These are phyloP conservation scores for Chrysoporthe deuterocubensis DNA, from an alignment of 2,329 filamentous ascomycete genomes.

Conservation along the genomic window DNA sequence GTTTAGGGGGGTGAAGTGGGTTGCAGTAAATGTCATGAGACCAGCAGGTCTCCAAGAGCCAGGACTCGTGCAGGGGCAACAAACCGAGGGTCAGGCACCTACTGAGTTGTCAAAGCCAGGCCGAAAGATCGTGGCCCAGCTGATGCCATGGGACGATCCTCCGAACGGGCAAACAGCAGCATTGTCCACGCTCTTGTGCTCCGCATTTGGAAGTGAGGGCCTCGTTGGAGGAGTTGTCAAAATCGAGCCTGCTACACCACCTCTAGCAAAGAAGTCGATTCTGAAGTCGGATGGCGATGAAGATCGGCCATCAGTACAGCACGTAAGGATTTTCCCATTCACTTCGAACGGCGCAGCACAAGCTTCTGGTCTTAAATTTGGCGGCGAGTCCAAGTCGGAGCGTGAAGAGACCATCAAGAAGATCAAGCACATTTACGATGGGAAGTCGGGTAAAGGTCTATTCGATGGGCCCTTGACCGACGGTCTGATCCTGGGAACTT, in stretches of 20 bases:
- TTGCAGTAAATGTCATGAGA: constrained; percentile 82
- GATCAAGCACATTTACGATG: constrained; percentile 73
- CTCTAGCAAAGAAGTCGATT: constrained; percentile 68
- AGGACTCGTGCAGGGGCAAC: constrained; percentile 69
- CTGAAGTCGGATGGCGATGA: constrained; percentile 38
- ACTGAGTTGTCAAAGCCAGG: constrained; percentile 55
- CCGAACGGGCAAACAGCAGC: constrained; percentile 81
- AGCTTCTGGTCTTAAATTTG: constrained; percentile 76
- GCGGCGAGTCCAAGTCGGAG: constrained; percentile 82
- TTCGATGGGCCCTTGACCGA: constrained; percentile 87
- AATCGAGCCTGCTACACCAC: constrained; percentile 78
- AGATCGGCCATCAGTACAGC: constrained; percentile 40
- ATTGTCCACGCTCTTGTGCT: constrained; percentile 77
- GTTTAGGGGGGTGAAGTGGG: constrained; percentile 77
- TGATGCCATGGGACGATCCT: constrained; percentile 82
- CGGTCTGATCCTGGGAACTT: constrained; percentile 73
- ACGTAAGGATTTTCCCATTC: constrained; percentile 83
- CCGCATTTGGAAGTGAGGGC: constrained; percentile 69
- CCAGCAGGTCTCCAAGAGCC: constrained; percentile 76
- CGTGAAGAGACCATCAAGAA: constrained; percentile 76
- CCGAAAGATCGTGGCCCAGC: constrained; percentile 73
- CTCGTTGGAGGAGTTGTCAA: constrained; percentile 87
- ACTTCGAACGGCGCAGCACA: constrained; percentile 57
- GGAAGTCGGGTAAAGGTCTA: constrained; percentile 61
- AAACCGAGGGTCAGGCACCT: constrained; percentile 68